Evolutionary conservation across 1,284 basidiomycete genomes (phyloP).

Genomic region (Microbotryum lychnidis-dioicae): DNA sequence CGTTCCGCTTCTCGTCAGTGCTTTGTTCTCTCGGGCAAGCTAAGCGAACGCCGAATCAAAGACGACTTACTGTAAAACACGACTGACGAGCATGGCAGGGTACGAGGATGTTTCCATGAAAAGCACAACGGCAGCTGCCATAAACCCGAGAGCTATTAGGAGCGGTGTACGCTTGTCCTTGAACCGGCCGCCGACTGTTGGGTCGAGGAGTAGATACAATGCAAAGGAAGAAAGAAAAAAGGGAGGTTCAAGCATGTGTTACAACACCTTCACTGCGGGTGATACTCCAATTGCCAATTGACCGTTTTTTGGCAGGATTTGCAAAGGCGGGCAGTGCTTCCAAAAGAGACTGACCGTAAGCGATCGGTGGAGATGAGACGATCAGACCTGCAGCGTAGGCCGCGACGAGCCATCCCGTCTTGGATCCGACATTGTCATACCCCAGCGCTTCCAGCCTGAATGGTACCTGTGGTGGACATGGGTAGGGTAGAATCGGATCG

Average conservation of each 20-base stretch:
- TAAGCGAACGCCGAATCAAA: background rate
- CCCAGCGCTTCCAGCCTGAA: conserved; percentile 32
- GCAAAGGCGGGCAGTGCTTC: too few relatives aligned
- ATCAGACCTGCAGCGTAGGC: conserved; percentile 30
- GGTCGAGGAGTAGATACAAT: too few relatives aligned
- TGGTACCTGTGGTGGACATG: conserved; percentile 15
- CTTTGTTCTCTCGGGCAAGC: background rate
- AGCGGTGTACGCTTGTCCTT: conserved; percentile 28
- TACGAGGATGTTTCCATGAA: conserved; percentile 33
- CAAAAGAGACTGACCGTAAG: background rate
- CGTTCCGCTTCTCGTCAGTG: background rate
- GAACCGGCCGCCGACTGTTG: conserved; percentile 18
- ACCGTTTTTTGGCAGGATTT: too few relatives aligned
- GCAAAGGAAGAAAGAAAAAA: too few relatives aligned
- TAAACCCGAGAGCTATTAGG: conserved; percentile 28
- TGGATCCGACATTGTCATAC: conserved; percentile 25
- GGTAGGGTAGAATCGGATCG: conserved; percentile 15
- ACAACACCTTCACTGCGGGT: too few relatives aligned
- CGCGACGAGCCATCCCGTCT: conserved; percentile 34
- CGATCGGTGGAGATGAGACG: conserved; percentile 27
- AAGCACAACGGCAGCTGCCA: conserved; percentile 31
- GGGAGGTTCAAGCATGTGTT: too few relatives aligned
- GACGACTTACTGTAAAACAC: conserved; percentile 27
- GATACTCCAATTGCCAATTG: too few relatives aligned
- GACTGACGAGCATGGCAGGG: conserved; percentile 26